A percentile compares a stretch with the other conserved stretches of the same genome.
phyloP scores from a whole-genome alignment of 2,329 filamentous ascomycete species.

The Fusarium sp. region DNA sequence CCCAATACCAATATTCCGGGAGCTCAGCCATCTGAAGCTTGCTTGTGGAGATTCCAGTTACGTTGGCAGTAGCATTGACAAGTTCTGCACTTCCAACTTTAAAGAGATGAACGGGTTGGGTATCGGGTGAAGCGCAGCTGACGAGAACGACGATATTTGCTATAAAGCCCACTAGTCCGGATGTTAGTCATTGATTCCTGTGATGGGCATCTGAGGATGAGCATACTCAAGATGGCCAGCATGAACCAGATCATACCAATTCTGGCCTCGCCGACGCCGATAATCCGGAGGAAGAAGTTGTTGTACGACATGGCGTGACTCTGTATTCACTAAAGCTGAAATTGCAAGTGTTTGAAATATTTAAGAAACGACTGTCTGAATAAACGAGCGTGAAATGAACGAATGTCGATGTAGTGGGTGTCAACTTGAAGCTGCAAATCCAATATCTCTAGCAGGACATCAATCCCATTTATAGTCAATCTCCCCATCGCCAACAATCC shows the following conservation, averaged over 20 bases:
- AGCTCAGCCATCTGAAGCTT: neutral
- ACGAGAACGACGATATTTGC: neutral
- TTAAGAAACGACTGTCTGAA: neutral
- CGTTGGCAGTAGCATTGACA: neutral
- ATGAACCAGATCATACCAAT: neutral
- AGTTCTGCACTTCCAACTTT: neutral
- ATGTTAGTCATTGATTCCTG: neutral
- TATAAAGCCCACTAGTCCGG: neutral
- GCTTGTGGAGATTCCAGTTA: neutral
- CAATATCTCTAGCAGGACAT: fast-evolving
- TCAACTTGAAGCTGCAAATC: too few relatives aligned
- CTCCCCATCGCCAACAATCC: fast-evolving
- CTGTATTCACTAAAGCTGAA: too few relatives aligned
- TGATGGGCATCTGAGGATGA: neutral
- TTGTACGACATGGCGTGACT: neutral
- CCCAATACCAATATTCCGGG: constrained; percentile 2
- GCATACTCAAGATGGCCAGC: neutral
- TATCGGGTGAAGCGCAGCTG: neutral
- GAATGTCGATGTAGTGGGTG: neutral
- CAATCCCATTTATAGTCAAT: neutral
- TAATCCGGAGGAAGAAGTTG: neutral
- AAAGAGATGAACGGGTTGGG: neutral
- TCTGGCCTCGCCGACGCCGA: neutral
- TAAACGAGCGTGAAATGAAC: neutral
- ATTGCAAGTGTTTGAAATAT: neutral